phyloP scores from a whole-genome alignment of 352 stramenopile genomes.

The Phytophthora nicotianae region DNA sequence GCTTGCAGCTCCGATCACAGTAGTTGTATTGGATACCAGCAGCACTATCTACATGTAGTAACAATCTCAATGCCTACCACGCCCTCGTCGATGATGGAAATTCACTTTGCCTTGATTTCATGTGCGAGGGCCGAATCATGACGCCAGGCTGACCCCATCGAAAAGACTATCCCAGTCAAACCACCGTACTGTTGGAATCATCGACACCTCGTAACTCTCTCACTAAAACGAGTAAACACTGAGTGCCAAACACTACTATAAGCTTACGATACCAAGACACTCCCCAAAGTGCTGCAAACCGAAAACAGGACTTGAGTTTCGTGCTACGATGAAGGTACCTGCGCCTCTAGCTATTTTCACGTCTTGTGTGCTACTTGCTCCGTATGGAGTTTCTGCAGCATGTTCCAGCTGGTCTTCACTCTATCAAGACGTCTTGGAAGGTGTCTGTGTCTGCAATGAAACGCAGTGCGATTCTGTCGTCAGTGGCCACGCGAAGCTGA shows the following conservation, averaged over 20 bases:
- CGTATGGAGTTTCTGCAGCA: neutral
- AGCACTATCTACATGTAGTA: too few relatives aligned
- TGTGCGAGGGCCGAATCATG: neutral
- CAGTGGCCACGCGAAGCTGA: constrained; percentile 11
- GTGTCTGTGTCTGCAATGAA: constrained; percentile 15
- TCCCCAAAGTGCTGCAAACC: neutral
- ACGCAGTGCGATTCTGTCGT: constrained; percentile 14
- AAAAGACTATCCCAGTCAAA: neutral
- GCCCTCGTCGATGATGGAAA: neutral
- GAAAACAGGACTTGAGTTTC: neutral
- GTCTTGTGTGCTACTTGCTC: constrained; percentile 4
- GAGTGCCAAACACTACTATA: too few relatives aligned
- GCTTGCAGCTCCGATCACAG: neutral
- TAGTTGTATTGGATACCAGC: neutral
- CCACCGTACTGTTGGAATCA: neutral
- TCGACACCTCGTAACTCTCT: neutral
- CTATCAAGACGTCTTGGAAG: constrained; percentile 12
- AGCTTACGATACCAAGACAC: neutral
- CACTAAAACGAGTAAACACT: neutral
- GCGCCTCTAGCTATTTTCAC: neutral
- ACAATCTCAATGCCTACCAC: neutral
- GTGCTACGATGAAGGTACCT: constrained; percentile 5
- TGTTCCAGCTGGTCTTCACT: constrained; percentile 13
- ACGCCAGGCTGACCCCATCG: constrained; percentile 1
- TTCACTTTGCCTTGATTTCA: neutral